Conservation (phyloP, 1,284 basidiomycete genomes). For the Thecaphora thlaspeos region DNA sequence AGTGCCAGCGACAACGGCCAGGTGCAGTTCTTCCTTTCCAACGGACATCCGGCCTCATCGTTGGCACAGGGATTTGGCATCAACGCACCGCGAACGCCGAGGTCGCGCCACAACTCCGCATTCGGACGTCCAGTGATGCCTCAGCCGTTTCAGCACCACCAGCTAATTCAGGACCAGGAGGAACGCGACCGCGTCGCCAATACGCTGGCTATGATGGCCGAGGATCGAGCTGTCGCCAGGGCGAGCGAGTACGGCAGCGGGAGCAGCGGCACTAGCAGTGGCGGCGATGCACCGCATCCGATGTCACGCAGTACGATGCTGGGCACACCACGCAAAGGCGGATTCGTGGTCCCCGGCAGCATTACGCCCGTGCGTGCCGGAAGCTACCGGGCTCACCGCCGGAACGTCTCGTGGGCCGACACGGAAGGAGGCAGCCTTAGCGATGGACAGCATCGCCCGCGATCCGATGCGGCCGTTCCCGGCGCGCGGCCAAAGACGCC, state of each 20-base stretch:
- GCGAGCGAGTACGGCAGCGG: conserved; percentile 1
- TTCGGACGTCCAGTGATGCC: conserved; percentile 9
- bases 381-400: conserved; percentile 7
- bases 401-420: conserved; percentile 20
- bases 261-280: no score
- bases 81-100: conserved; percentile 25
- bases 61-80: conserved; percentile 41
- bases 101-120: conserved; percentile 29
- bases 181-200: conserved; percentile 33
- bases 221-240: conserved; percentile 7
- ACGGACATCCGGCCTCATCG: conserved; percentile 44
- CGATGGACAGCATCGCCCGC: no score
- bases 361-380: conserved; percentile 5
- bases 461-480: no score
- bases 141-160: conserved; percentile 3
- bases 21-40: conserved; percentile 22
- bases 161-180: conserved; percentile 20
- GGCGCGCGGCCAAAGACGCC: neutral
- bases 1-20: conserved; percentile 2
- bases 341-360: neutral
- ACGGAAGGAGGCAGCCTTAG: neutral
- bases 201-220: conserved; percentile 22
- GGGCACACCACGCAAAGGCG: conserved; percentile 3
- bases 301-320: conserved; percentile 14
- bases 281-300: no score